These are phyloP conservation scores for Monilinia laxa DNA, from an alignment of 2,329 filamentous ascomycete species.

Conservation along the genomic window DNA sequence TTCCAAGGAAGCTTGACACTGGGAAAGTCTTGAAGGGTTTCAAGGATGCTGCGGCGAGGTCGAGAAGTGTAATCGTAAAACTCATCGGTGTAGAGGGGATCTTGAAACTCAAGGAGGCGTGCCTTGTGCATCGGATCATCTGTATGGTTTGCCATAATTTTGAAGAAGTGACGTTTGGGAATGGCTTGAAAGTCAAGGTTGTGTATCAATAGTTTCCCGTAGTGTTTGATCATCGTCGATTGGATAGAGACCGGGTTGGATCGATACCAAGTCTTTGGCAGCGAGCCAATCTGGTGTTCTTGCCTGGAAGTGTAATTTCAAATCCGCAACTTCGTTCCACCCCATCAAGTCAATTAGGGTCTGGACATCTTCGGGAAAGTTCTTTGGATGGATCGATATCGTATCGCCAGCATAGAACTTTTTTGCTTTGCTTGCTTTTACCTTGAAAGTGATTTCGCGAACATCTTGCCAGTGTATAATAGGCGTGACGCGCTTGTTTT, in stretches of 20 bases:
- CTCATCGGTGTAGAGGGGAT: slow-evolving; percentile 79
- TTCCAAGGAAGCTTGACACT: slow-evolving; percentile 78
- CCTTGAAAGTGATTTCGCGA: slow-evolving; percentile 66
- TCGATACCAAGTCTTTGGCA: slow-evolving; percentile 39
- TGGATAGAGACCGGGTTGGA: slow-evolving; percentile 41
- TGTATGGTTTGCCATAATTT: slow-evolving; percentile 73
- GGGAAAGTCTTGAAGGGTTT: slow-evolving; percentile 88
- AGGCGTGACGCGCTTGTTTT: slow-evolving; percentile 76
- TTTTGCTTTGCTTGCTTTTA: slow-evolving; percentile 40
- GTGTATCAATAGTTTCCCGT: slow-evolving; percentile 70
- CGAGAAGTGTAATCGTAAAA: slow-evolving; percentile 95
- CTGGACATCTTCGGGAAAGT: slow-evolving; percentile 78
- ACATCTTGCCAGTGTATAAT: slow-evolving; percentile 89
- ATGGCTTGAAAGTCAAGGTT: slow-evolving; percentile 89
- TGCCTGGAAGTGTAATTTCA: slow-evolving; percentile 56
- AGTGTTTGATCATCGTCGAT: slow-evolving; percentile 49
- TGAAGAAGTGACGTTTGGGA: slow-evolving; percentile 83
- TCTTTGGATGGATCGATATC: slow-evolving; percentile 81
- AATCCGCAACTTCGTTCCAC: slow-evolving; percentile 74
- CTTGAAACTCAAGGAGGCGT: slow-evolving; percentile 78
- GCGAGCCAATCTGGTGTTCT: slow-evolving; percentile 21
- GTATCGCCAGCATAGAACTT: slow-evolving; percentile 69
- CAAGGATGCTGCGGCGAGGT: slow-evolving; percentile 84
- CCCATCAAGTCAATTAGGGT: slow-evolving; percentile 74
- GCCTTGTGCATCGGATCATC: slow-evolving; percentile 71